These are phyloP conservation scores for Lodderomyces metapsilosis DNA, from an alignment of 1,139 yeast genomes.

Conservation along the genomic window DNA sequence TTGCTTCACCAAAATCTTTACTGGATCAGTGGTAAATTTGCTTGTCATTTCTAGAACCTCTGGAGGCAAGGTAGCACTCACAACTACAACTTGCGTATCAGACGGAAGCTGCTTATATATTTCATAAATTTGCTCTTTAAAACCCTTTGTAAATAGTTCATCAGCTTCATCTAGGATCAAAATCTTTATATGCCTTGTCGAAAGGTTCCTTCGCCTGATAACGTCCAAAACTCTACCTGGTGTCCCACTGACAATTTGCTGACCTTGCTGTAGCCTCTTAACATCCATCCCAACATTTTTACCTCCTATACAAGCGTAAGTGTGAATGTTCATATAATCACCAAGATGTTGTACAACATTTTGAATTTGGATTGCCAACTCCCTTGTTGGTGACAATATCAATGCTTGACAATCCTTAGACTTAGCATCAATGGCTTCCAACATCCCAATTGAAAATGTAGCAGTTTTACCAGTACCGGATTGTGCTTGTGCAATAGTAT, in stretches of 20 bases:
- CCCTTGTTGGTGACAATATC: constrained; percentile 93
- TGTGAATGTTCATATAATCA: constrained; percentile 76
- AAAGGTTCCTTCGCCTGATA: constrained; percentile 71
- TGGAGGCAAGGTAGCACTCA: constrained; percentile 85
- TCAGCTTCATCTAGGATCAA: constrained; percentile 93
- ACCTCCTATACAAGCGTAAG: constrained; percentile 95
- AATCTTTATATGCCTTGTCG: constrained; percentile 74
- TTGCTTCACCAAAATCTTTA: constrained; percentile 83
- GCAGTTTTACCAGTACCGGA: constrained; percentile 99
- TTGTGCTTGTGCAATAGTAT: constrained; percentile 96
- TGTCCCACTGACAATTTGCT: constrained; percentile 93
- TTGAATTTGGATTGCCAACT: constrained; percentile 86
- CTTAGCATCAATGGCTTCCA: constrained; percentile 72
- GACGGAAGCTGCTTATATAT: constrained; percentile 79
- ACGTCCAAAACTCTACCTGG: constrained; percentile 93
- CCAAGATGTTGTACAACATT: constrained; percentile 83
- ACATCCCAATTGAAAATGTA: constrained; percentile 88
- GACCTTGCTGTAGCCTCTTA: constrained; percentile 70
- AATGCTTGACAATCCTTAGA: constrained; percentile 76
- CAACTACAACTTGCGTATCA: constrained; percentile 86
- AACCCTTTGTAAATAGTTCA: constrained; percentile 85
- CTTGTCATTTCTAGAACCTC: constrained; percentile 85
- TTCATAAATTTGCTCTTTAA: constrained; percentile 89
- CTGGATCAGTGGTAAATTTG: constrained; percentile 88
- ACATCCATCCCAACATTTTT: constrained; percentile 80